These are phyloP conservation scores for Protostelium mycophagum DNA, from an alignment of 78 protist genomes.

Conservation along the genomic window DNA sequence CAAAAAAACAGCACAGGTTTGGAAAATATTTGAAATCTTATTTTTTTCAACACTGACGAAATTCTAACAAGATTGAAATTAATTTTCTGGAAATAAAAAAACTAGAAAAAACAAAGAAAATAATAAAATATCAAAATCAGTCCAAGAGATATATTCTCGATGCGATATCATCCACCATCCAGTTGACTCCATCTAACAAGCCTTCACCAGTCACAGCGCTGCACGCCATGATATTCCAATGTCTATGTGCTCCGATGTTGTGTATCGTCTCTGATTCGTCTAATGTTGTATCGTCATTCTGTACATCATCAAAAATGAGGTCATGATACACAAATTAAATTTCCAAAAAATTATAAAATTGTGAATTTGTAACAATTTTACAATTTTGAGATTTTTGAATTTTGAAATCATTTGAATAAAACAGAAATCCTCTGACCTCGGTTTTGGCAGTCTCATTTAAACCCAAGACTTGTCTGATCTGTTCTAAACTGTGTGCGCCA, in stretches of 20 bases:
- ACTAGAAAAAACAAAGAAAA: no score
- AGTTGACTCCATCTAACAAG: constrained; percentile 88
- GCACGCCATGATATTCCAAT: constrained; percentile 81
- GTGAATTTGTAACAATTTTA: neutral
- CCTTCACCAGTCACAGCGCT: constrained; percentile 92
- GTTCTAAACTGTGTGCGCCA: constrained; percentile 74
- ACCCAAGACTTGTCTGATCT: constrained; percentile 51
- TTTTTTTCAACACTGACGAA: no score
- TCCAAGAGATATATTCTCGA: constrained; percentile 85
- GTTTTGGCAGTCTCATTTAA: neutral
- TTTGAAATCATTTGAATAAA: no score
- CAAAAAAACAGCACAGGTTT: no score
- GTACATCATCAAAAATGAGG: neutral
- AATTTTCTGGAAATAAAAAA: no score
- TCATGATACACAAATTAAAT: neutral
- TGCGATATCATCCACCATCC: constrained; percentile 95
- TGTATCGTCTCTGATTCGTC: neutral
- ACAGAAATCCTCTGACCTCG: no score
- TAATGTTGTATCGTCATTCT: neutral
- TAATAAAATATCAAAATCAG: no score
- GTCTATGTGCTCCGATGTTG: constrained; percentile 37
- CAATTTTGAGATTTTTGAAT: constrained; percentile 1
- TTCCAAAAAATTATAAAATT: neutral
- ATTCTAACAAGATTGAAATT: no score
- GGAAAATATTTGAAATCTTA: no score